Evolutionary conservation across 805 yeast species (phyloP).

Genomic region (Dipodascus albidus): DNA sequence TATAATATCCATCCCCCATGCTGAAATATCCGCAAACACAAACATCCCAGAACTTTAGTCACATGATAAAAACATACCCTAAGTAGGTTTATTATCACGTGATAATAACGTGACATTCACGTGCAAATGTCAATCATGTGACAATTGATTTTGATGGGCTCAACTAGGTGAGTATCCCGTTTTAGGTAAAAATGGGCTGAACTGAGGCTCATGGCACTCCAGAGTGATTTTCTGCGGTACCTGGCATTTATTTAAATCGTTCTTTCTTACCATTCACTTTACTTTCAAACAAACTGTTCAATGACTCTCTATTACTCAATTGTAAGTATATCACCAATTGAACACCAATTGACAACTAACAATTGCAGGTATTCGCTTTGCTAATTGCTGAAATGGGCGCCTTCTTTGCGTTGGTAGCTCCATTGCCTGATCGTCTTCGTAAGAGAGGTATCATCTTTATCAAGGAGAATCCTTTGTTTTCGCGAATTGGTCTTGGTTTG

Average conservation of each 20-base stretch:
- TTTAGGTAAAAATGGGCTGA: too few relatives aligned
- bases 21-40: not conserved
- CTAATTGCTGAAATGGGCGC: constrained; percentile 66
- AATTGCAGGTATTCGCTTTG: constrained; percentile 49
- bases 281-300: too few relatives aligned
- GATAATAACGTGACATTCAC: not conserved
- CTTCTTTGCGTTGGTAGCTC: constrained; percentile 72
- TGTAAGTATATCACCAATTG: constrained; percentile 17
- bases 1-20: not conserved
- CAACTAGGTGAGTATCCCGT: not conserved
- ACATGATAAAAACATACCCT: not conserved
- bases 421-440: constrained; percentile 68
- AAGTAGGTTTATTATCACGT: not conserved
- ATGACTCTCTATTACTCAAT: constrained; percentile 35
- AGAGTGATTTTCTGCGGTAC: too few relatives aligned
- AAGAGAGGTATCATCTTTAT: constrained; percentile 52
- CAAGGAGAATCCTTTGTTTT: constrained; percentile 57
- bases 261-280: too few relatives aligned
- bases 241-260: too few relatives aligned
- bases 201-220: too few relatives aligned
- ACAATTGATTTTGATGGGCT: not conserved
- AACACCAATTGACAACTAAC: not conserved
- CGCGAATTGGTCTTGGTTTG: constrained; percentile 62
- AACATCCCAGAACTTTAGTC: not conserved
- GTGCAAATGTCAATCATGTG: too few relatives aligned